Evolutionary conservation across 2,329 filamentous ascomycete species (phyloP).

Genomic region (Bretziella fagacearum): DNA sequence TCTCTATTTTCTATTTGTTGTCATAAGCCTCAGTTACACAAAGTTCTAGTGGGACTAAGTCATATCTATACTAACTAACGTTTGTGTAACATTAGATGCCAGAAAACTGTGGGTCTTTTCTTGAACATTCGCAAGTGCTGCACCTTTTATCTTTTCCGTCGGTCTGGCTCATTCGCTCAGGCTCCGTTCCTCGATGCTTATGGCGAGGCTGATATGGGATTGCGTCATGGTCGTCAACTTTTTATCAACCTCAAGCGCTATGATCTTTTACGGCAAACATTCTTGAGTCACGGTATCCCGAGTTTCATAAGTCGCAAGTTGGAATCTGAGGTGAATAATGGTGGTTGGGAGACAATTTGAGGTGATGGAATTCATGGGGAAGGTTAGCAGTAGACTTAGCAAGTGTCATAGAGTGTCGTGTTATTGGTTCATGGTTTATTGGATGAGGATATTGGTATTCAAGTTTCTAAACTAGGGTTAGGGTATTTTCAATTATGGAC

Average conservation of each 20-base stretch:
- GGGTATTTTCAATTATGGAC: neutral
- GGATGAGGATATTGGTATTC: no score
- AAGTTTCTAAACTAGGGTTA: no score
- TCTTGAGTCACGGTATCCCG: conserved; percentile 73
- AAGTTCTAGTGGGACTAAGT: no score
- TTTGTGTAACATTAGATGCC: conserved; percentile 42
- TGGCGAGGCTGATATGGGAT: conserved; percentile 83
- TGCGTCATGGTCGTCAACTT: conserved; percentile 73
- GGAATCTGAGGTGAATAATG: conserved; percentile 91
- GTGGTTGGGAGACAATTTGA: conserved; percentile 80
- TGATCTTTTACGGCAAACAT: conserved; percentile 70
- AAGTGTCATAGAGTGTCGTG: no score
- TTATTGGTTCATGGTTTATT: no score
- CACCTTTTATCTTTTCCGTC: conserved; percentile 69
- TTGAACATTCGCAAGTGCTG: conserved; percentile 95
- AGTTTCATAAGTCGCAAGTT: conserved; percentile 78
- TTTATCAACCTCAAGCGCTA: conserved; percentile 90
- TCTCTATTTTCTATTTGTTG: neutral
- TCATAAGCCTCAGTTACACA: no score
- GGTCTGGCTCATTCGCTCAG: conserved; percentile 65
- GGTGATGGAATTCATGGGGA: no score
- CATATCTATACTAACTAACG: conserved; percentile 13
- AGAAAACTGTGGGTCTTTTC: conserved; percentile 78
- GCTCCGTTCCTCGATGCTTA: conserved; percentile 93
- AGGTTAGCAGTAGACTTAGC: no score